phyloP scores from a whole-genome alignment of 305 asterid genomes.

The Rubia tinctorum region DNA sequence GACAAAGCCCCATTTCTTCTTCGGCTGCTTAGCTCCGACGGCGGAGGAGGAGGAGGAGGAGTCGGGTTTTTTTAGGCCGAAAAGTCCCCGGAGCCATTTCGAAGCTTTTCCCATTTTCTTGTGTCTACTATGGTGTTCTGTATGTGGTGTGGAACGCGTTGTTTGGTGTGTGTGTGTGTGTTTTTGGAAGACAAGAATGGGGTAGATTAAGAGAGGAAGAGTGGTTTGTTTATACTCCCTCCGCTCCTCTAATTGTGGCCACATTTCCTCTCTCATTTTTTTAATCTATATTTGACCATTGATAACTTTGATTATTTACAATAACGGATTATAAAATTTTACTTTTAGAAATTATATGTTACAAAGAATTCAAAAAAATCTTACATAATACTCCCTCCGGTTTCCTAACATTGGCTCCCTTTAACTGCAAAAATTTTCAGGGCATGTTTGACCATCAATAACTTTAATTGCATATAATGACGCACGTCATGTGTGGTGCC shows the following conservation, averaged over 20 bases:
- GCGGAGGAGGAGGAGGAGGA: conserved; percentile 22
- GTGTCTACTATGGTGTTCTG: not conserved
- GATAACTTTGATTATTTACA: not conserved
- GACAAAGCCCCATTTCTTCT: conserved; percentile 63
- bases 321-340: too few species aligned
- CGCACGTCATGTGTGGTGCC: too few species aligned
- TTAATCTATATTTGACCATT: too few species aligned
- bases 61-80: conserved; percentile 32
- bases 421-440: too few species aligned
- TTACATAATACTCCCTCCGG: too few species aligned
- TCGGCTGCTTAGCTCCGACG: conserved; percentile 19
- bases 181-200: not conserved
- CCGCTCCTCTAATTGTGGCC: not conserved
- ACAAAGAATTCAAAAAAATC: too few species aligned
- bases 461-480: too few species aligned
- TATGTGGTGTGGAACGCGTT: not conserved
- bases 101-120: conserved; percentile 63
- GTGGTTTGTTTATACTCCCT: not conserved
- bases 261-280: too few species aligned
- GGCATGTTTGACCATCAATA: too few species aligned
- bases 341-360: too few species aligned
- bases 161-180: conserved; percentile 7
- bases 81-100: conserved; percentile 67
- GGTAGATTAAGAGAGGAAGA: not conserved
- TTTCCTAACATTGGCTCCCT: too few species aligned